A percentile compares a stretch with the other conserved stretches of the same genome.
These are phyloP conservation scores for Saccharomycopsis sp. DNA, from an alignment of 805 yeast genomes.

Conservation along the genomic window DNA sequence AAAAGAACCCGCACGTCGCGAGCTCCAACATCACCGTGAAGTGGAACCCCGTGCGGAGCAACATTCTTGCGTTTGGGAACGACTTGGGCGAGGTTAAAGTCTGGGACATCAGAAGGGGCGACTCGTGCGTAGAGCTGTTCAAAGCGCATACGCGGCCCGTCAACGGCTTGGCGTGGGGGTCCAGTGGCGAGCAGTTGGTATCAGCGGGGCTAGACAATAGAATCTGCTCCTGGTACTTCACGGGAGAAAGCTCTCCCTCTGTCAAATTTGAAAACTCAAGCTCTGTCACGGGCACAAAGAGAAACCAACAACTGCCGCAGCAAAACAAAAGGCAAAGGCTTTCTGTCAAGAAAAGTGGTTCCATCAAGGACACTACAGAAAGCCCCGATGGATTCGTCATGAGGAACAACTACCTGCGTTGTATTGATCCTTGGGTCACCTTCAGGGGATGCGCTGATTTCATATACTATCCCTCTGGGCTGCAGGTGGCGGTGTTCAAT, in stretches of 20 bases:
- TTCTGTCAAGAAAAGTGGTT: too few relatives aligned
- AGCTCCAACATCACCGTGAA: constrained; percentile 25
- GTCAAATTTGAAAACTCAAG: too few relatives aligned
- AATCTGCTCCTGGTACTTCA: neutral
- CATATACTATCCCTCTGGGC: too few relatives aligned
- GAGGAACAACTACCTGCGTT: too few relatives aligned
- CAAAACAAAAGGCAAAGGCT: too few relatives aligned
- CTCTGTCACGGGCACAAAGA: too few relatives aligned
- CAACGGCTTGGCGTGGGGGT: neutral
- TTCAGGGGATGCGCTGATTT: too few relatives aligned
- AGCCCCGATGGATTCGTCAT: too few relatives aligned
- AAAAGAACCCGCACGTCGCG: constrained; percentile 40
- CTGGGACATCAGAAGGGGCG: constrained; percentile 78
- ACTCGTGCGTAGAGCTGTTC: constrained; percentile 40
- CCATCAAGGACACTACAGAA: too few relatives aligned
- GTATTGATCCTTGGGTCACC: too few relatives aligned
- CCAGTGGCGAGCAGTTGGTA: neutral
- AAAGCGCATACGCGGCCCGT: neutral
- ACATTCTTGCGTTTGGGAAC: constrained; percentile 71
- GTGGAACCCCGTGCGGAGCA: constrained; percentile 63
- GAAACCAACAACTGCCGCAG: too few relatives aligned
- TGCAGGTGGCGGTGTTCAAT: too few relatives aligned
- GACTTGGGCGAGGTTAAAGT: constrained; percentile 69
- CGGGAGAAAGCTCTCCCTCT: neutral
- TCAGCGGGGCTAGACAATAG: neutral